phyloP scores from a whole-genome alignment of 2,329 filamentous ascomycete genomes.

The Pyrenophora tritici-repentis region DNA sequence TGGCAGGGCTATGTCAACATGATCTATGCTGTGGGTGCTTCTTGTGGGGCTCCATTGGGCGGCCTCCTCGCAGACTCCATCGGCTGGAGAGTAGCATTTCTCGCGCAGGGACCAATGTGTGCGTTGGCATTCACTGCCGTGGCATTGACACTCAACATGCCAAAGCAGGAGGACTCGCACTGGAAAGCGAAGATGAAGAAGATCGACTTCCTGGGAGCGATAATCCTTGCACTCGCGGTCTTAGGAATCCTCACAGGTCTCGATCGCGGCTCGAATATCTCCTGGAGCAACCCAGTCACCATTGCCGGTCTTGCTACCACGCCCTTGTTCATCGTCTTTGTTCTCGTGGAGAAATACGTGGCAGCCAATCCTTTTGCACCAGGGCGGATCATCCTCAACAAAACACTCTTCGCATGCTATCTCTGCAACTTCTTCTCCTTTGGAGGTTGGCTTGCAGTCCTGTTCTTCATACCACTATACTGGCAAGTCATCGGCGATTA shows the following conservation, averaged over 20 bases:
- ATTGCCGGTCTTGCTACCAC: constrained; percentile 62
- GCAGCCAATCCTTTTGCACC: constrained; percentile 76
- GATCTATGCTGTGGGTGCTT: constrained; percentile 70
- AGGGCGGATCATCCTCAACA: constrained; percentile 71
- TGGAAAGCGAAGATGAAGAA: constrained; percentile 69
- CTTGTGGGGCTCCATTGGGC: constrained; percentile 68
- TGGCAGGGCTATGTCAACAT: constrained; percentile 79
- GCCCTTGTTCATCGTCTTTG: constrained; percentile 67
- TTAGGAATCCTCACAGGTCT: constrained; percentile 70
- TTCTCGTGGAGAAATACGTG: constrained; percentile 69
- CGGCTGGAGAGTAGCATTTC: constrained; percentile 79
- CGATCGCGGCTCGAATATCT: constrained; percentile 73
- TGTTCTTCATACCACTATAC: constrained; percentile 79
- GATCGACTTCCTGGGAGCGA: constrained; percentile 75
- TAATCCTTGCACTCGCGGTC: constrained; percentile 68
- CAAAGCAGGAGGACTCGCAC: constrained; percentile 61
- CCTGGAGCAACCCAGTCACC: constrained; percentile 66
- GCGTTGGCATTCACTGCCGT: constrained; percentile 68
- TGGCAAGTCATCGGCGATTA: constrained; percentile 73
- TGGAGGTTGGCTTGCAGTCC: constrained; percentile 61
- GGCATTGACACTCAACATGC: constrained; percentile 65
- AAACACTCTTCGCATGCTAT: constrained; percentile 69
- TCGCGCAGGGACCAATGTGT: constrained; percentile 72
- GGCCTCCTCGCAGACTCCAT: constrained; percentile 73
- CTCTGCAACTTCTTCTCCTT: constrained; percentile 74